Base-by-base conservation (phyloP, 441 rosid species). In the Flueggea neowawraea region DNA sequence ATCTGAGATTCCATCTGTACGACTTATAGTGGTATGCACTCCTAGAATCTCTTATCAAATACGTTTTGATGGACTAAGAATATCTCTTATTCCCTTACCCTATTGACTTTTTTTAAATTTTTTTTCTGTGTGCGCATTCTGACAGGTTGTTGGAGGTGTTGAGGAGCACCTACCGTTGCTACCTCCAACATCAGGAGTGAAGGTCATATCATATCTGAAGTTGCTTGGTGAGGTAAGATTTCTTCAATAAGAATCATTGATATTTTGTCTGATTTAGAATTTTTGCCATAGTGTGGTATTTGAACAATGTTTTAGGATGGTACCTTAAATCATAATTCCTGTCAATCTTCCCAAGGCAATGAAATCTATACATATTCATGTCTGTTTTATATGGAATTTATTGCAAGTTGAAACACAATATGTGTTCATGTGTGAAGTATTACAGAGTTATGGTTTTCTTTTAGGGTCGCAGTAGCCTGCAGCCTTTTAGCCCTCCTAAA, bases 101-200 rank as follows among this genome's bases (percentile, higher is more conserved):
- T 22, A 36, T 36, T 31, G 68, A 11, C 36, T 33, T 16, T 15
- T 47, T 43, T 43, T 36, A n/a, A n/a, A 14, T 45, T 52, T 50
- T 45, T 36, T 61, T 53, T 8, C n/a, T 22, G n/a, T 57, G 43
- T 50, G 65, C 61, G 31, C 72, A 68, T 66, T 60, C 50, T 57
- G 60, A 55, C 71, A 95, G 99, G 98, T 95, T 65, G 97, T 95
- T 69, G 99, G 98, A 65, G 97, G 95, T 73, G 73, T 83, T 52
- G 90, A 85, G 64, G 90, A 86, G 67, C 82, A 82, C 68, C 73
- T 91, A 56, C 95, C 95, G 64, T 83, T 84, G 5, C 86, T 88
- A 70, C 90, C 97, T 71, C 49, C 88, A 39, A 65, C 92, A 44
- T 43, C 91, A 33, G 87, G 90, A 54, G 88, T 91, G 65, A 70